These are phyloP conservation scores for Kipferlia bialata DNA, from an alignment of 78 protist species.

Conservation along the genomic window DNA sequence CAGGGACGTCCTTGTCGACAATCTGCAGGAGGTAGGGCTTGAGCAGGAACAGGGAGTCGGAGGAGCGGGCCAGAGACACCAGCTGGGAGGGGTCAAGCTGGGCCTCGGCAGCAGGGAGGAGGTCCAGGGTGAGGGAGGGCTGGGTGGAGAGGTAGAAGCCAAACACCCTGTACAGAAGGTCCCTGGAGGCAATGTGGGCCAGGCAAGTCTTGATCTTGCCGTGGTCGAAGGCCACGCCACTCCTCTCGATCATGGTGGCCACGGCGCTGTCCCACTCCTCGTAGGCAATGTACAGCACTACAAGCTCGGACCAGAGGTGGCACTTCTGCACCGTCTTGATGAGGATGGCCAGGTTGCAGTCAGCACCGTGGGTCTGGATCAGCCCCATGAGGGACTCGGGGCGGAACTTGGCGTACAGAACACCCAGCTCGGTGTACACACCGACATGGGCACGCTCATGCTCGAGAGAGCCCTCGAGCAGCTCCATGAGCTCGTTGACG, in stretches of 20 bases:
- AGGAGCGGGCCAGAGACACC: constrained; percentile 10
- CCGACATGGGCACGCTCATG: constrained; percentile 90
- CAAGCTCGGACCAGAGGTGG: constrained; percentile 71
- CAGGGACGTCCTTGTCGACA: constrained; percentile 34
- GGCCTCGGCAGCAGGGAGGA: constrained; percentile 48
- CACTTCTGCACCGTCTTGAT: constrained; percentile 61
- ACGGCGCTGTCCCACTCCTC: constrained; percentile 93
- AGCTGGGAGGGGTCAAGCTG: constrained; percentile 71
- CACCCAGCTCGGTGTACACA: constrained; percentile 93
- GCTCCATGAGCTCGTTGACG: constrained; percentile 38
- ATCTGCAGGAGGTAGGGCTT: constrained; percentile 66
- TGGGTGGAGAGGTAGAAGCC: constrained; percentile 54
- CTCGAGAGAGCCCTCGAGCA: constrained; percentile 73
- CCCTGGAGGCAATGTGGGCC: constrained; percentile 71
- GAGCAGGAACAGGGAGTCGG: constrained; percentile 60
- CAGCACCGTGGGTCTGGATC: constrained; percentile 61
- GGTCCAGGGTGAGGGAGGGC: constrained; percentile 63
- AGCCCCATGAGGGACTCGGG: constrained; percentile 91
- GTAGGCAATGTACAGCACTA: constrained; percentile 74
- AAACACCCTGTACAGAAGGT: constrained; percentile 68
- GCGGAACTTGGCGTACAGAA: constrained; percentile 77
- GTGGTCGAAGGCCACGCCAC: constrained; percentile 85
- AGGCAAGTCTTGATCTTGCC: constrained; percentile 71
- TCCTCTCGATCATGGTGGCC: constrained; percentile 77
- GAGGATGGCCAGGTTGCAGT: constrained; percentile 82